Evolutionary conservation across 352 stramenopile genomes (phyloP).

Genomic region (Phytopythium ostracodes): DNA sequence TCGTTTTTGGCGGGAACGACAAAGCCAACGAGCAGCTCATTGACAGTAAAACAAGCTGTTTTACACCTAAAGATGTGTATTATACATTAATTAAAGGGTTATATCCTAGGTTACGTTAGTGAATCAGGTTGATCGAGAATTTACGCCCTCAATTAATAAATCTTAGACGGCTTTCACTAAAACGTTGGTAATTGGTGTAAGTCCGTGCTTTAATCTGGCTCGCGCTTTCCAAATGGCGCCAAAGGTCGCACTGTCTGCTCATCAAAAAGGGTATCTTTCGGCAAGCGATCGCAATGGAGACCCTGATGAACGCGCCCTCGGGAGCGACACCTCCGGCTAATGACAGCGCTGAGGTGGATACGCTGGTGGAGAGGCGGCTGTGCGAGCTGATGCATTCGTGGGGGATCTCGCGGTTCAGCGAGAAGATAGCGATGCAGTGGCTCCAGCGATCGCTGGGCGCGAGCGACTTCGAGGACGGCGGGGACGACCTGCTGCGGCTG

Average conservation of each 20-base stretch:
- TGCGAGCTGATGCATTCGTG: slow-evolving; percentile 43
- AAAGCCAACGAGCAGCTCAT: no score
- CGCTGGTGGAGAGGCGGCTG: slow-evolving; percentile 33
- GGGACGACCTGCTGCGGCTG: slow-evolving; percentile 35
- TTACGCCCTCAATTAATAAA: no score
- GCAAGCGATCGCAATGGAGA: background rate
- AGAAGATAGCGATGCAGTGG: slow-evolving; percentile 63
- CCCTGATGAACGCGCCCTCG: no score
- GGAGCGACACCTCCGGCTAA: background rate
- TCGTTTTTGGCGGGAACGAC: slow-evolving; percentile 1
- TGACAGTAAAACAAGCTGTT: no score
- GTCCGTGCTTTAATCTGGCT: no score
- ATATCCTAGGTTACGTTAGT: background rate
- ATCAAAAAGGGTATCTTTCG: background rate
- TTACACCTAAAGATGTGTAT: no score
- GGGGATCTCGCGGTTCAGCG: slow-evolving; percentile 63
- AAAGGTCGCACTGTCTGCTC: background rate
- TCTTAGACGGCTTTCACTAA: background rate
- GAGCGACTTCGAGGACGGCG: slow-evolving; percentile 5
- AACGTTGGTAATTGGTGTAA: background rate
- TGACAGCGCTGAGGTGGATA: background rate
- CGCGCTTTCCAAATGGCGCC: background rate
- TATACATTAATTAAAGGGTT: background rate
- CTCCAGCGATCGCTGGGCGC: slow-evolving; percentile 28
- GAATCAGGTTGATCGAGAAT: no score